Evolutionary conservation across 345 rosid species (phyloP), one percentile per base, ranked within the genome.

Genomic region (Cardiospermum halicacabum): DNA sequence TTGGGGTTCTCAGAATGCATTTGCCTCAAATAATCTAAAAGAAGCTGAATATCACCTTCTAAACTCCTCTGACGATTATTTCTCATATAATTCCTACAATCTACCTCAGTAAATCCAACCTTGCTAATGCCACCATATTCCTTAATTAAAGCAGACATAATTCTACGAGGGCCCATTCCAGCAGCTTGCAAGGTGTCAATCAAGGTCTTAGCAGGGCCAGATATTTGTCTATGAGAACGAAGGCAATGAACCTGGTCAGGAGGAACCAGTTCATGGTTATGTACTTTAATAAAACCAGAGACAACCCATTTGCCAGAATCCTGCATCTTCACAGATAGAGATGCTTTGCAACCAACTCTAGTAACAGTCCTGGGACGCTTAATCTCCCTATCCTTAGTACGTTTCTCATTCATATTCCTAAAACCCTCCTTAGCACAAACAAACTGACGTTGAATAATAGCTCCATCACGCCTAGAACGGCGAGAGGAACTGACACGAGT

Each of bases 401-500:
- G 74, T 66, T 71, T 80, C 75, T 80, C 84, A 22, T 80, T 80
- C 62, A 65, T 19, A 55, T 74, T 77, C 68, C 84, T 65, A 47
- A 77, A 80, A 3, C 84, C 84, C 54, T 80, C 84, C 53, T 77
- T 80, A 53, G 84, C 84, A 56, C 84, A 80, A 21, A 80, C 84
- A 47, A 80, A 80, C 47, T 74, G 77, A 48, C 84, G 62, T 77
- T 80, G 84, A 9, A 80, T 77, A 48, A 80, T 80, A 12, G 84
- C 81, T 22, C 84, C 84, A 3, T 80, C 84, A 26, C 81, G 81
- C 70, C 84, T 66, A 26, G 84, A 77, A 13, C 84, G 79, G 48
- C 84, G 79, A 49, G 84, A 80, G 6, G 81, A 77, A 72, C 84
- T 80, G 56, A 80, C 84, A 12, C 84, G 79, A 56, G 84, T 80